Conservation (phyloP, 163 green algal species). For the Scenedesmus sp. region DNA sequence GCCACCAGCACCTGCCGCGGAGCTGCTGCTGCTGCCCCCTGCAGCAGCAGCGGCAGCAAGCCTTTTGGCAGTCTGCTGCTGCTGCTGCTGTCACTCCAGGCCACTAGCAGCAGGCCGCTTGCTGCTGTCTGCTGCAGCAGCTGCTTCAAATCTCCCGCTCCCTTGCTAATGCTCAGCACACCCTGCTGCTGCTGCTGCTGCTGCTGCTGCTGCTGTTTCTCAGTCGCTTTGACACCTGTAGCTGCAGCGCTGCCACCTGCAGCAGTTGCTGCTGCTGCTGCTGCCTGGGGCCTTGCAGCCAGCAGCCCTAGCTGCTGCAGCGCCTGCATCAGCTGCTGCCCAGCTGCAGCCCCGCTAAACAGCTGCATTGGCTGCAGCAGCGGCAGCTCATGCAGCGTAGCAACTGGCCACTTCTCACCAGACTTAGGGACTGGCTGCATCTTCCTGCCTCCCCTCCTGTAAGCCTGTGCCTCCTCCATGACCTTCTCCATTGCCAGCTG, state of each 20-base stretch:
- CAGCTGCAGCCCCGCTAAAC: constrained; percentile 46
- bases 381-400: constrained; percentile 74
- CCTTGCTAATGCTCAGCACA: constrained; percentile 24
- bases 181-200: constrained; percentile 44
- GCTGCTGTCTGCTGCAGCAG: constrained; percentile 52
- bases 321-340: constrained; percentile 25
- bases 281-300: background rate
- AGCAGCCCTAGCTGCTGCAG: constrained; percentile 6
- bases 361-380: constrained; percentile 61
- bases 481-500: constrained; percentile 59
- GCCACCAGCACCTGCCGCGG: background rate
- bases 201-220: constrained; percentile 31
- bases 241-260: background rate
- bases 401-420: constrained; percentile 72
- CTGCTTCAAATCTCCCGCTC: constrained; percentile 68
- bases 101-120: constrained; percentile 54
- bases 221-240: background rate
- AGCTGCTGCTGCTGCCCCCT: background rate
- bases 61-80: background rate
- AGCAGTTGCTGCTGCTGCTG: constrained; percentile 23
- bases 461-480: constrained; percentile 34
- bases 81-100: constrained; percentile 62
- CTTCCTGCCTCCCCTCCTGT: constrained; percentile 58
- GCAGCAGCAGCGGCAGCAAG: background rate
- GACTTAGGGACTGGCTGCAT: constrained; percentile 63